These are phyloP conservation scores for Phytopythium helicoides DNA, from an alignment of 352 stramenopile genomes.

Conservation along the genomic window DNA sequence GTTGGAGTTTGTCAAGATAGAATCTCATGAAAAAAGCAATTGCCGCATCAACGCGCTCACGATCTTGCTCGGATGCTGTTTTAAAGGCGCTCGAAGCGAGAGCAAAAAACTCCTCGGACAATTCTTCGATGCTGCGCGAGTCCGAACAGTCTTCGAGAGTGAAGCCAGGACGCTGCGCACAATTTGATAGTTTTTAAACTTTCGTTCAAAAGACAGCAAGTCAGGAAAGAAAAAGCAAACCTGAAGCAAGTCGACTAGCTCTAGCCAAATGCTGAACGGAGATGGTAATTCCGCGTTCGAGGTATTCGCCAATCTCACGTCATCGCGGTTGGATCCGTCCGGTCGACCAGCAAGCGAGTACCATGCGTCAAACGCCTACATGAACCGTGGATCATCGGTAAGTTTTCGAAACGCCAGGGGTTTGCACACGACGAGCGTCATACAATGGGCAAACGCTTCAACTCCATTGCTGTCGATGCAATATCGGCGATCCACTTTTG, in stretches of 20 bases:
- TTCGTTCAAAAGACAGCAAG: not conserved
- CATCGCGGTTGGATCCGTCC: slow-evolving; percentile 10
- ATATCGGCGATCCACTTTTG: slow-evolving; percentile 82
- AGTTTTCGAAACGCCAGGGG: slow-evolving; percentile 7
- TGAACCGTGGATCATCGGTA: not conserved
- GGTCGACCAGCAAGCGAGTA: slow-evolving; percentile 56
- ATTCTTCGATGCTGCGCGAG: slow-evolving; percentile 25
- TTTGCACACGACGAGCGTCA: not conserved
- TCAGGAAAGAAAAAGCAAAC: slow-evolving; percentile 18
- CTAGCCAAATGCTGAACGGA: slow-evolving; percentile 65
- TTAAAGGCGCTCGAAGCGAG: slow-evolving; percentile 22
- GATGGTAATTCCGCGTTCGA: slow-evolving; percentile 67
- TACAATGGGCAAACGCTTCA: slow-evolving; percentile 57
- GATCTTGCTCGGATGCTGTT: slow-evolving; percentile 13
- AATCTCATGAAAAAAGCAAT: slow-evolving; percentile 71
- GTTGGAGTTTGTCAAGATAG: slow-evolving; percentile 59
- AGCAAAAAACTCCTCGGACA: slow-evolving; percentile 51
- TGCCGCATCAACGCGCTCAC: slow-evolving; percentile 36
- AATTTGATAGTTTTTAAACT: slow-evolving; percentile 3
- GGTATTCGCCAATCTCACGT: slow-evolving; percentile 42
- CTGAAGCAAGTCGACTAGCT: slow-evolving; percentile 74
- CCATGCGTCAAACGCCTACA: slow-evolving; percentile 74
- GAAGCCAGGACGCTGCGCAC: slow-evolving; percentile 47
- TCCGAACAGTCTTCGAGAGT: slow-evolving; percentile 44
- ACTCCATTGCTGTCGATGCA: slow-evolving; percentile 40